Percentiles rank a stretch among this genome's conserved stretches.
Conservation (phyloP, 352 stramenopile genomes). For the Ophiocytium majus region DNA sequence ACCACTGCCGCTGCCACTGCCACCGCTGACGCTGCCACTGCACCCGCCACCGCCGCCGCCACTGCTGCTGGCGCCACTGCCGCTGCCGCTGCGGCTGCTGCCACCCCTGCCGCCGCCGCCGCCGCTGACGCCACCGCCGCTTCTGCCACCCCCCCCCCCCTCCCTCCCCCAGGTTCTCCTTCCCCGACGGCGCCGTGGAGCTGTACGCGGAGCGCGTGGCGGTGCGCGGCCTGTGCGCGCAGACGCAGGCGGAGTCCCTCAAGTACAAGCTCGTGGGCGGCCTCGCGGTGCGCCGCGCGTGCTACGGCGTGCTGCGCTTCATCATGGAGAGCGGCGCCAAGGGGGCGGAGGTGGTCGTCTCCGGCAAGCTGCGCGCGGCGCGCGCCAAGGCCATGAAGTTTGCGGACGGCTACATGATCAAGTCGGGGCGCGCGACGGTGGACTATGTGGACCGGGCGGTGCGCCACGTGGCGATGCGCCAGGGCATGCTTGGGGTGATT, state of each 20-base stretch:
- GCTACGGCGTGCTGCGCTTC: conserved; percentile 98
- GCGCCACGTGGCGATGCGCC: conserved; percentile 97
- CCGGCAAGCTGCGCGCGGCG: conserved; percentile 97
- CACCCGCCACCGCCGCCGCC: no score
- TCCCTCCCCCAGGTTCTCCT: conserved; percentile 67
- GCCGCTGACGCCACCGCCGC: neutral
- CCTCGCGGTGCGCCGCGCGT: conserved; percentile 95
- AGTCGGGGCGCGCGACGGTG: conserved; percentile 93
- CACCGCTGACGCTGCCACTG: neutral
- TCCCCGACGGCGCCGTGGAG: conserved; percentile 88
- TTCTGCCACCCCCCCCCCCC: neutral
- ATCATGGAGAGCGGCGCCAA: conserved; percentile 99
- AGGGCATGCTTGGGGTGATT: conserved; percentile 99
- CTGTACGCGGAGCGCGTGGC: conserved; percentile 97
- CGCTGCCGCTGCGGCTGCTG: no score
- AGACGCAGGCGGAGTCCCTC: conserved; percentile 96
- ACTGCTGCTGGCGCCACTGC: no score
- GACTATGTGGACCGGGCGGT: conserved; percentile 98
- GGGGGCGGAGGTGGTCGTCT: conserved; percentile 98
- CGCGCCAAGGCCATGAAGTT: conserved; percentile 99
- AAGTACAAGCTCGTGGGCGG: conserved; percentile 99
- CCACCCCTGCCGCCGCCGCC: no score
- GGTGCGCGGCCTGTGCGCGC: conserved; percentile 96
- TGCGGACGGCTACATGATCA: conserved; percentile 99
- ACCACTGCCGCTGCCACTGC: neutral